Conservation (phyloP, 257 asterid genomes). For the Solanum chaucha region DNA sequence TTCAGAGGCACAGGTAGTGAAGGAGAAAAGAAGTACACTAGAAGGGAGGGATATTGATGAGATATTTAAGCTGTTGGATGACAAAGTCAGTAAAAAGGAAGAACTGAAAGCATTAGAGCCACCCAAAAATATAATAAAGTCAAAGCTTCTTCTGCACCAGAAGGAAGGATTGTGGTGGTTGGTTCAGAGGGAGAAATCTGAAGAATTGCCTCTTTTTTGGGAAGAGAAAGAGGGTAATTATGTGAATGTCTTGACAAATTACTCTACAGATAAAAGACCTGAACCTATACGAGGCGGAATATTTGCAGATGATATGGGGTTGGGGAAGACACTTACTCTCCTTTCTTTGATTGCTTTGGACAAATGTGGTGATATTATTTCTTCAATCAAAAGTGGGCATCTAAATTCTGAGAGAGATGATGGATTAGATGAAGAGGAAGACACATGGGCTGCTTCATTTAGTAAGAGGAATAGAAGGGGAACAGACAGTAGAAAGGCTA, state of each 20-base stretch:
- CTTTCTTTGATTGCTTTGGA: constrained; percentile 75
- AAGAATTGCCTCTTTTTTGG: constrained; percentile 82
- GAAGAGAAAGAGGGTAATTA: constrained; percentile 39
- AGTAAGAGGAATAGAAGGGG: constrained; percentile 26
- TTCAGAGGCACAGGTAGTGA: constrained; percentile 50
- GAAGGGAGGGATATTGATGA: constrained; percentile 62
- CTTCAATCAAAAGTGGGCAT: constrained; percentile 10
- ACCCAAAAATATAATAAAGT: constrained; percentile 39
- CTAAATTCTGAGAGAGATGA: constrained; percentile 16
- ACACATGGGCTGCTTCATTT: neutral
- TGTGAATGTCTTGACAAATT: constrained; percentile 58
- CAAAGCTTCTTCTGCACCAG: constrained; percentile 66
- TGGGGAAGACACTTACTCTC: constrained; percentile 76
- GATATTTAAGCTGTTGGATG: constrained; percentile 57
- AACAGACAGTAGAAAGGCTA: constrained; percentile 14
- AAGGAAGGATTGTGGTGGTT: constrained; percentile 78
- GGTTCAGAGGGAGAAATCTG: constrained; percentile 58
- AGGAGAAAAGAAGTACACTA: constrained; percentile 20
- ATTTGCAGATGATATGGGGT: constrained; percentile 91
- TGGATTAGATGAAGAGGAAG: constrained; percentile 14
- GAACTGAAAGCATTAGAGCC: constrained; percentile 53
- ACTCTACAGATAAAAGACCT: constrained; percentile 40
- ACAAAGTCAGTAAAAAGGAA: constrained; percentile 35
- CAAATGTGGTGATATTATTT: constrained; percentile 15
- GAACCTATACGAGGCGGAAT: constrained; percentile 79